Evolutionary conservation across 2,329 filamentous ascomycete species (phyloP).

Genomic region (Beauveria bassiana): DNA sequence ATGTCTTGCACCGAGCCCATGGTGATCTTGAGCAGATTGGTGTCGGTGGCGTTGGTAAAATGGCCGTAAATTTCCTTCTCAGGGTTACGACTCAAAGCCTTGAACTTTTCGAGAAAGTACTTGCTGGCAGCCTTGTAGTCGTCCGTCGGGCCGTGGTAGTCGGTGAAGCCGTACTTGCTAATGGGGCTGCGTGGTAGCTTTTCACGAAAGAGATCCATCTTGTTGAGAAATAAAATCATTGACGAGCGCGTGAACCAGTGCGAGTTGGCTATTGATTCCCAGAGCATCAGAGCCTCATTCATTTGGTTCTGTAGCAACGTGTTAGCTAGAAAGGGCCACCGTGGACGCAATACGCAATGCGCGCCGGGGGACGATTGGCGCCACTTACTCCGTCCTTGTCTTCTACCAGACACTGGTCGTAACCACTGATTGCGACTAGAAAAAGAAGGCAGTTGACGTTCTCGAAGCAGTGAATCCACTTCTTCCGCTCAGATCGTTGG

Average conservation of each 20-base stretch:
- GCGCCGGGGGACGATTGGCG: neutral
- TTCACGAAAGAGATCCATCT: slow-evolving; percentile 77
- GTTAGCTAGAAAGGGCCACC: slow-evolving; percentile 12
- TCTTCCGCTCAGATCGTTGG: slow-evolving; percentile 87
- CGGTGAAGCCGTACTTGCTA: slow-evolving; percentile 65
- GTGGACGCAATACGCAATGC: neutral
- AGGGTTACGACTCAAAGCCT: slow-evolving; percentile 62
- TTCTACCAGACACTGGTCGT: slow-evolving; percentile 92
- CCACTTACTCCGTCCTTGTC: slow-evolving; percentile 87
- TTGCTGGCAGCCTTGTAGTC: slow-evolving; percentile 69
- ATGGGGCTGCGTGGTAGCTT: slow-evolving; percentile 67
- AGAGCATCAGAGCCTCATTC: slow-evolving; percentile 82
- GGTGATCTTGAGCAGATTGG: slow-evolving; percentile 75
- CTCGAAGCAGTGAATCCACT: slow-evolving; percentile 96
- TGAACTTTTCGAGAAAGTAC: slow-evolving; percentile 78
- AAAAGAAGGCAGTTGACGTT: slow-evolving; percentile 90
- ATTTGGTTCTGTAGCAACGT: slow-evolving; percentile 64
- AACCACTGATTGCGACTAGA: slow-evolving; percentile 89
- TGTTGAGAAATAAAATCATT: slow-evolving; percentile 79
- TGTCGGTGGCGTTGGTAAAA: slow-evolving; percentile 55
- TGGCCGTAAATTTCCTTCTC: slow-evolving; percentile 58
- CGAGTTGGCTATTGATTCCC: slow-evolving; percentile 78
- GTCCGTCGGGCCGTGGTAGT: slow-evolving; percentile 64
- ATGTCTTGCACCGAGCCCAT: slow-evolving; percentile 83
- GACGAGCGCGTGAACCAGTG: slow-evolving; percentile 80